Base-by-base conservation (phyloP, 306 rosid genomes). In the Gynostemma pentaphyllum region DNA sequence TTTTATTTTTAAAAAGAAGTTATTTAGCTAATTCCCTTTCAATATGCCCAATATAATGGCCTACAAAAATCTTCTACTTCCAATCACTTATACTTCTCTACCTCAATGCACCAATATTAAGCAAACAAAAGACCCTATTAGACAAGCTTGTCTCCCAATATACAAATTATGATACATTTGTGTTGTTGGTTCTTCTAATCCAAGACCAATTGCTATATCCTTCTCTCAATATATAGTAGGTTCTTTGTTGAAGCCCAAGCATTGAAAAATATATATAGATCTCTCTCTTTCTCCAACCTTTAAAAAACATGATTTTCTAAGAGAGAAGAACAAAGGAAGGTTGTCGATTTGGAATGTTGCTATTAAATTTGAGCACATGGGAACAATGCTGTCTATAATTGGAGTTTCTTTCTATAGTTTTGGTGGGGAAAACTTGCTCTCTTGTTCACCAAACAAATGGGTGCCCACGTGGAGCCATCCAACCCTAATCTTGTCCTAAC, bases 281-380 rank as follows among this genome's bases (percentile, higher is more conserved):
- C 32, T 11, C 1, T 5, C 36, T 36, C 72, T 66, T 75, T 47
- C 23, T 23, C 45, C 15, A 61, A 11, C 40, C 55, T 57, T 7
- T 73, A 74, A 69, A 65, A 78, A 85, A 48, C 78, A 83, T 79
- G 82, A 76, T 72, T 36, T 72, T 48, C 50, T 53, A 62, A 63
- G 48, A 62, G 52, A 56, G 28, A 36, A 79, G 74, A 81, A 80
- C 83, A 88, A 83, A 81, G 84, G 81, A 74, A 87, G 85, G 85
- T 80, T 82, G 94, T 80, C 68, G 84, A 74, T 84, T 92, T 88
- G 95, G 96, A 84, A 88, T 79, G 87, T 86, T 87, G 94, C 90
- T 78, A 79, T 87, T 87, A 81, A 90, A 85, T 85, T 81, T 45
- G 84, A 29, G 85, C 99, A 92, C 99, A 92, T 92, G 98, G 96